These are phyloP conservation scores for Diplodia scrobiculata DNA, from an alignment of 2,329 filamentous ascomycete species.

Conservation along the genomic window DNA sequence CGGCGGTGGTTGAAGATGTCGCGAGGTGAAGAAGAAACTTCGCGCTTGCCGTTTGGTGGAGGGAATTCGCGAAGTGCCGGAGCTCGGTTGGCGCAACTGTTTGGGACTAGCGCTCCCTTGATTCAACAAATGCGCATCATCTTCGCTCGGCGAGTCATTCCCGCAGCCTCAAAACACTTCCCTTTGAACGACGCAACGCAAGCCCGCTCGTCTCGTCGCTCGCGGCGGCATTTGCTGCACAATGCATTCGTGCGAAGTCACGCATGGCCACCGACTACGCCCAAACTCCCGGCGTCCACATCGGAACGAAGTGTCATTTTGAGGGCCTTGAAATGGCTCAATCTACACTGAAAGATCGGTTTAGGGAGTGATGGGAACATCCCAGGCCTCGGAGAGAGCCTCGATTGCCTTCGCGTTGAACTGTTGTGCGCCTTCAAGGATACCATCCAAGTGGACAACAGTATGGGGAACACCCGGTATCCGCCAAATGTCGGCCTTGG, in stretches of 20 bases:
- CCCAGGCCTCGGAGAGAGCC: constrained; percentile 10
- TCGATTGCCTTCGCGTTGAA: constrained; percentile 23
- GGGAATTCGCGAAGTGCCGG: constrained; percentile 27
- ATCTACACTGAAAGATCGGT: background rate
- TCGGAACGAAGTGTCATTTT: background rate
- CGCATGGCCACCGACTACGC: background rate
- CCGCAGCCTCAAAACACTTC: background rate
- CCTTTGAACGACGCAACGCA: too few relatives aligned
- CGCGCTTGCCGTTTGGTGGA: background rate
- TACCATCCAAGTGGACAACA: constrained; percentile 14
- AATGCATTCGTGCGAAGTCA: background rate
- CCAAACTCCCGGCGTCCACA: background rate
- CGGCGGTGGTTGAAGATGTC: constrained; percentile 17
- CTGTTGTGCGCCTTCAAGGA: constrained; percentile 8
- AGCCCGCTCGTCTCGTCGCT: background rate
- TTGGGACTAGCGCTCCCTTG: background rate
- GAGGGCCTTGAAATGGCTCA: background rate
- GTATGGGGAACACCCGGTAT: constrained; percentile 44
- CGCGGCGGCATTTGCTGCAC: background rate
- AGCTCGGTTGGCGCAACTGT: constrained; percentile 12
- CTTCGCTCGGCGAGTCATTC: background rate
- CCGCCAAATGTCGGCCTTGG: constrained; percentile 39
- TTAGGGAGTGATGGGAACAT: constrained; percentile 1
- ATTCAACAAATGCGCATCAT: background rate
- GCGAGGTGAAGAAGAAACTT: constrained; percentile 13